Evolutionary conservation across 2,329 filamentous ascomycete species (phyloP).

Genomic region (Aulographum hederae): DNA sequence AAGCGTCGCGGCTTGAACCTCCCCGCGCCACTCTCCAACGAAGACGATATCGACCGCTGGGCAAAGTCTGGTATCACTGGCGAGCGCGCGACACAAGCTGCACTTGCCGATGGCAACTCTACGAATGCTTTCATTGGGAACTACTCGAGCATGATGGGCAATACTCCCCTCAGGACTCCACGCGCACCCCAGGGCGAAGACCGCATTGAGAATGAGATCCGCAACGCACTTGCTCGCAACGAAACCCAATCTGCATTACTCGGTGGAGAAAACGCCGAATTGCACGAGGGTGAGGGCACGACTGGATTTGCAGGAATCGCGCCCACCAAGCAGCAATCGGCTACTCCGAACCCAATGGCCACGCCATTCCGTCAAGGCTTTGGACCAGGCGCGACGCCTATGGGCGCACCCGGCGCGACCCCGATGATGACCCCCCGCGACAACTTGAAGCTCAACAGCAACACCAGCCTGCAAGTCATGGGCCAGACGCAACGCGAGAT

Average conservation of each 20-base stretch:
- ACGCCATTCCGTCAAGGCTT: slow-evolving; percentile 56
- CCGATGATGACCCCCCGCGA: slow-evolving; percentile 80
- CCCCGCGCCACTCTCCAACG: slow-evolving; percentile 79
- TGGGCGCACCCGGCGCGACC: slow-evolving; percentile 51
- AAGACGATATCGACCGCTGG: slow-evolving; percentile 87
- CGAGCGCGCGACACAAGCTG: slow-evolving; percentile 61
- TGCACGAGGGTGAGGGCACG: slow-evolving; percentile 64
- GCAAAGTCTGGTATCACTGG: slow-evolving; percentile 97
- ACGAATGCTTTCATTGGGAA: slow-evolving; percentile 75
- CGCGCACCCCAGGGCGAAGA: slow-evolving; percentile 85
- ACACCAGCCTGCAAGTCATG: slow-evolving; percentile 47
- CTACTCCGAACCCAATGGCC: slow-evolving; percentile 91
- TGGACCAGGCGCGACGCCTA: slow-evolving; percentile 49
- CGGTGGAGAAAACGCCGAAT: slow-evolving; percentile 81
- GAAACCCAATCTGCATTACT: slow-evolving; percentile 87
- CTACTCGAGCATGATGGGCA: slow-evolving; percentile 64
- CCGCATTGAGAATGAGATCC: slow-evolving; percentile 88
- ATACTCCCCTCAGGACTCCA: slow-evolving; percentile 80
- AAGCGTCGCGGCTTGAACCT: slow-evolving; percentile 72
- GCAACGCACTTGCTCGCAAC: slow-evolving; percentile 79
- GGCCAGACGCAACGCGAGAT: slow-evolving; percentile 63
- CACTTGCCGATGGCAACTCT: slow-evolving; percentile 62
- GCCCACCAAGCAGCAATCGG: slow-evolving; percentile 59
- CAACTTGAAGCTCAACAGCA: slow-evolving; percentile 64
- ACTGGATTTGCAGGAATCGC: slow-evolving; percentile 78